These are phyloP conservation scores for Rhodotorula graminis DNA, from an alignment of 768 basidiomycete genomes.

Conservation along the genomic window DNA sequence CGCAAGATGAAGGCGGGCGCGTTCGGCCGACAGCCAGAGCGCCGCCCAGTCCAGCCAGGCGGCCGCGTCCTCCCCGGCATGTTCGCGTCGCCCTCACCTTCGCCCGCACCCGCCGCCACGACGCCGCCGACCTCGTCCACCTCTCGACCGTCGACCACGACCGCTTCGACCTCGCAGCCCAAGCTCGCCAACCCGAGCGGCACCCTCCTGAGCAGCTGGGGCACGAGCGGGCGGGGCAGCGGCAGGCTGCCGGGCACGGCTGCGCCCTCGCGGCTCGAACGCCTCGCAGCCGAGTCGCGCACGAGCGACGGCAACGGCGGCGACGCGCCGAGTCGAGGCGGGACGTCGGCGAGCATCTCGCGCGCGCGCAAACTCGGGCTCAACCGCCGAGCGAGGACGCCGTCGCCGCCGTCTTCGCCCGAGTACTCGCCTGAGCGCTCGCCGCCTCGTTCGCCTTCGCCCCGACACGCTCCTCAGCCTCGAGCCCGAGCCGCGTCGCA, in stretches of 20 bases:
- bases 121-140: neutral
- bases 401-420: neutral
- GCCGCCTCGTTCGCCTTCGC: neutral
- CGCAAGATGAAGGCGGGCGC: constrained; percentile 15
- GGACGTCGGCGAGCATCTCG: neutral
- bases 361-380: constrained; percentile 1
- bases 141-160: neutral
- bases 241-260: neutral
- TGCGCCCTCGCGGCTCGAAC: neutral
- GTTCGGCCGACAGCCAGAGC: neutral
- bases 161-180: neutral
- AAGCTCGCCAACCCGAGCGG: neutral
- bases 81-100: neutral
- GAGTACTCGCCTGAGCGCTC: neutral
- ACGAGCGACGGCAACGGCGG: neutral
- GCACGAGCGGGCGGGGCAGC: neutral
- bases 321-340: too few species aligned
- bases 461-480: neutral
- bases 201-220: neutral
- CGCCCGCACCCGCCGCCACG: neutral
- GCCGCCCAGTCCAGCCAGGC: constrained; percentile 10
- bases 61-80: constrained; percentile 21
- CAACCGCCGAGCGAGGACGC: neutral
- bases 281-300: neutral
- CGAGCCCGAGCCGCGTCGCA: neutral